Evolutionary conservation across 768 basidiomycete species (phyloP).

Genomic region (Suillus sp.): DNA sequence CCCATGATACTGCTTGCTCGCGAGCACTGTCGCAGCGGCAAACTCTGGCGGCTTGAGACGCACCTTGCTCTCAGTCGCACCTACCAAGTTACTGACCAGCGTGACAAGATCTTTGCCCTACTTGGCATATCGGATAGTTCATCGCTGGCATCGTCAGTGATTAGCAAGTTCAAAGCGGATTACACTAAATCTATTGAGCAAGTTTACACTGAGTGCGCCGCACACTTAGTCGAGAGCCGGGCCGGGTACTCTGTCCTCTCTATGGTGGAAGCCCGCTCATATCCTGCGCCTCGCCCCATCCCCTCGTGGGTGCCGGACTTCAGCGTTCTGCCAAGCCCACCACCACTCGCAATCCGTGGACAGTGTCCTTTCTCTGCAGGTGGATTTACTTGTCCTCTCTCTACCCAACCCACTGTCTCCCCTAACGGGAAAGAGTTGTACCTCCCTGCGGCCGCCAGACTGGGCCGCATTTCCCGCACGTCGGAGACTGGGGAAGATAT

Average conservation of each 20-base stretch:
- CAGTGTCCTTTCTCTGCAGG: not conserved
- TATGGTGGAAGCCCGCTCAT: constrained; percentile 1
- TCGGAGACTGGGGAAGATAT: constrained; percentile 1
- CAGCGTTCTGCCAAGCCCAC: not conserved
- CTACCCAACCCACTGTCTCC: not conserved
- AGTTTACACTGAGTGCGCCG: not conserved
- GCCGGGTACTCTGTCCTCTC: not conserved
- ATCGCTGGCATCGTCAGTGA: not conserved
- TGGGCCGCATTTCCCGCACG: not conserved
- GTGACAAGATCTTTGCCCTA: constrained; percentile 16
- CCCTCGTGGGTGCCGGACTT: constrained; percentile 16
- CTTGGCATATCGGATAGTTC: constrained; percentile 5
- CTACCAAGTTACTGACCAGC: constrained; percentile 15
- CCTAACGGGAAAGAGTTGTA: not conserved
- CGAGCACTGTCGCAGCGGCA: not conserved
- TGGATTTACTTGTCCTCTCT: not conserved
- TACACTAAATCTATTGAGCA: not conserved
- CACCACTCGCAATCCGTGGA: not conserved
- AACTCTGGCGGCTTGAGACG: not conserved
- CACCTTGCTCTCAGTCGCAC: not conserved
- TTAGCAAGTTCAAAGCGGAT: not conserved
- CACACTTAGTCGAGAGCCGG: not conserved
- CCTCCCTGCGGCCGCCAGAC: not conserved
- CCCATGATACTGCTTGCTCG: not conserved
- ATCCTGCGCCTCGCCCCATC: not conserved